Evolutionary conservation across 495 filamentous ascomycete species (phyloP).

Genomic region (Lepidopterella palustris): DNA sequence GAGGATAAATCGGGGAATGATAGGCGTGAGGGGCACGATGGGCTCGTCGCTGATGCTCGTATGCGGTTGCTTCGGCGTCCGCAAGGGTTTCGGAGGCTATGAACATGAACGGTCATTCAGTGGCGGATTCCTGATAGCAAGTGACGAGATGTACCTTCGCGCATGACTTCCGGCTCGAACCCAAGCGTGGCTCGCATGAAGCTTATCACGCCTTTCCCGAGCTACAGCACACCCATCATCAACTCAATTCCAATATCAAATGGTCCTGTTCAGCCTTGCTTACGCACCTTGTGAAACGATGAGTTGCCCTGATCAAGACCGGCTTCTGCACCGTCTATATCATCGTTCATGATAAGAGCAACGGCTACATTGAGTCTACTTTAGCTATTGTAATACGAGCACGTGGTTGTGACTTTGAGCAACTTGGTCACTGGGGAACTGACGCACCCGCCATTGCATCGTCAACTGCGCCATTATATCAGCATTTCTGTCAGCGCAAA

Average conservation of each 20-base stretch:
- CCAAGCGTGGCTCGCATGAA: conserved; percentile 85
- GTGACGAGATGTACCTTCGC: conserved; percentile 49
- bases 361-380: conserved; percentile 26
- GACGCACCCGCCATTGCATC: conserved; percentile 54
- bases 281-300: conserved; percentile 75
- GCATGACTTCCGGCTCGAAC: conserved; percentile 93
- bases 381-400: conserved; percentile 6
- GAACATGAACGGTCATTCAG: conserved; percentile 12
- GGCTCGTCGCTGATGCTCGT: conserved; percentile 68
- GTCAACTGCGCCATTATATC: conserved; percentile 45
- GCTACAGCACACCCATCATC: conserved; percentile 35
- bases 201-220: conserved; percentile 71
- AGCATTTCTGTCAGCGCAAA: conserved; percentile 4
- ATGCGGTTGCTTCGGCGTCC: conserved; percentile 73
- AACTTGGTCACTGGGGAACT: conserved; percentile 1
- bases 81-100: conserved; percentile 63
- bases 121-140: conserved; percentile 1
- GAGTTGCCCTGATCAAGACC: conserved; percentile 65
- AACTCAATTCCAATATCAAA: neutral
- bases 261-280: neutral
- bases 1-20: conserved; percentile 62
- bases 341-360: conserved; percentile 82
- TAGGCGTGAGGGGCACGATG: conserved; percentile 49
- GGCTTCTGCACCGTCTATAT: conserved; percentile 78
- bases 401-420: no score